Base-by-base conservation (phyloP, 75 land plant species). In the Ceratopteris richardii region DNA sequence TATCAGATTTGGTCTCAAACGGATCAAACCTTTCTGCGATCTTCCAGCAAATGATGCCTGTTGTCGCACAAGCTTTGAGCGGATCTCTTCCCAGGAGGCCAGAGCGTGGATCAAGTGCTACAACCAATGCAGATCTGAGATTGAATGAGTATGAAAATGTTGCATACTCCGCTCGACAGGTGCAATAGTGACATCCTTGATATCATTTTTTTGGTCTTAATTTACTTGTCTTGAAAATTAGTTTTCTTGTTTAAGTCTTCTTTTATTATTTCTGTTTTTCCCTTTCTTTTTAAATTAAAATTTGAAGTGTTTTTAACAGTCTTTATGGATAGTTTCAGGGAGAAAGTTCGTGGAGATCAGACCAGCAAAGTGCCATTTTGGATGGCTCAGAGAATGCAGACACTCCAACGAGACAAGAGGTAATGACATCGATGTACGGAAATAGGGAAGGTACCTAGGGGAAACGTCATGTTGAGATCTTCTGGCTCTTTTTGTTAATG, bases 21-120 rank as follows among this genome's bases (percentile, higher is more conserved):
- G 88, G 85, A 11, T n/a, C 81, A 33, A 84, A 83, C 72, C 56
- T 90, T 29, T 76, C 91, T 23, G 68, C 79, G 29, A 66, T 91
- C 78, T 25, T 91, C 54, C 92, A 91, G 51, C 83, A 87, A 29
- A 81, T 91, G 92, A 70, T 87, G 86, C 97, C 97, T 51, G 59
- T 84, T 50, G 84, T 91, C 0, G 72, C 91, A 26, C 85, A 77
- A 63, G 87, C 82, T 48, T 57, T 91, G 36, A 62, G 77, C 20
- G 51, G 79, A 31, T 63, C 44, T 36, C 14, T 46, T 46, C 2
- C 21, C 3, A 17, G 21, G n/a, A 26, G 24, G 54, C 54, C 54
- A 24, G 28, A 24, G 14, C 29, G 14, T 25, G 54, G 4, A 24
- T 52, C 54, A 24, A 13, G 29, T 2, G 27, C 17, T 2, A 2